Conservation (phyloP, 345 rosid genomes). For the Melaleuca quinquenervia region DNA sequence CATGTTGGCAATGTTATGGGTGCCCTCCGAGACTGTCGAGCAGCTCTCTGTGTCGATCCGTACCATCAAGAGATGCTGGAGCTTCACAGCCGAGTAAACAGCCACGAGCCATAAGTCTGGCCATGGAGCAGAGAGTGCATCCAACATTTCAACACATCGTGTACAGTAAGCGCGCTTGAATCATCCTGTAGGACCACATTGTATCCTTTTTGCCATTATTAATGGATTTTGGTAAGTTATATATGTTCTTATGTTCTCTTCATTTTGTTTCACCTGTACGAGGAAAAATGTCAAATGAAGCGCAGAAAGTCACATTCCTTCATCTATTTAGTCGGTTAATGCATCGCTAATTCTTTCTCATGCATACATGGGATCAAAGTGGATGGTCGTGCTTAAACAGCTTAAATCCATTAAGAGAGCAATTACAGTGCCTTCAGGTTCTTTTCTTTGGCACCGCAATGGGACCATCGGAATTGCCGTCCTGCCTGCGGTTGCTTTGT, state of each 20-base stretch:
- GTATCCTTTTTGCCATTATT: neutral
- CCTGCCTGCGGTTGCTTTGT: neutral
- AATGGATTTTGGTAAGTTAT: neutral
- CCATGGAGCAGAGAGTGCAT: neutral
- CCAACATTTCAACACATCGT: neutral
- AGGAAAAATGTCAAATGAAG: neutral
- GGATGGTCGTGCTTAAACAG: neutral
- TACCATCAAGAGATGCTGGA: slow-evolving; percentile 90
- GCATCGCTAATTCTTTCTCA: neutral
- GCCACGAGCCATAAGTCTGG: slow-evolving; percentile 65
- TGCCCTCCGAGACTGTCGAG: slow-evolving; percentile 83
- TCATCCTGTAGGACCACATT: neutral
- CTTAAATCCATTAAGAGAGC: neutral
- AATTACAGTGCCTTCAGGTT: neutral
- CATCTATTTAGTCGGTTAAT: neutral
- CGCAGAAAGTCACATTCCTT: neutral
- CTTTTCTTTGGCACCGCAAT: neutral
- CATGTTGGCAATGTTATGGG: slow-evolving; percentile 55
- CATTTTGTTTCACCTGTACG: neutral
- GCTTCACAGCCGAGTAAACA: slow-evolving; percentile 83
- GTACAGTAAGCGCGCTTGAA: neutral
- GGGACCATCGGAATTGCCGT: neutral
- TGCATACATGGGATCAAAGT: neutral
- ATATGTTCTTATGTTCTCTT: neutral
- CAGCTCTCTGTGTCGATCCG: slow-evolving; percentile 93